Conservation (phyloP, 2,329 filamentous ascomycete species). For the Ophiocordyceps australis region DNA sequence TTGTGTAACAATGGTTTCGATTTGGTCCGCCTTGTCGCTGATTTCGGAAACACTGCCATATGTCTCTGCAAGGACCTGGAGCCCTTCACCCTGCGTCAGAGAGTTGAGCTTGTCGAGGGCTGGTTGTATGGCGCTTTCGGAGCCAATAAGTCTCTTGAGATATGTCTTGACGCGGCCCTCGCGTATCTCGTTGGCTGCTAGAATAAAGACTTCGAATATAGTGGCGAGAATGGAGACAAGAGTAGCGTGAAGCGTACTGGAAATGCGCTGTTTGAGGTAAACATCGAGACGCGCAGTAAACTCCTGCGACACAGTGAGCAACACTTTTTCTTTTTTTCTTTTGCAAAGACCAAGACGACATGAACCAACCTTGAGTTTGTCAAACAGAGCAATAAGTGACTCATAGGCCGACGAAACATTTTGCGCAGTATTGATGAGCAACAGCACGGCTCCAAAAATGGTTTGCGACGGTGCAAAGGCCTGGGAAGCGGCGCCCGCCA, state of each 20-base stretch:
- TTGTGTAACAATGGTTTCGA: conserved; percentile 14
- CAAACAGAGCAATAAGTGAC: conserved; percentile 23
- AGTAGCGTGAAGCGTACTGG: conserved; percentile 17
- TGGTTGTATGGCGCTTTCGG: conserved; percentile 18
- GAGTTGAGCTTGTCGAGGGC: conserved; percentile 19
- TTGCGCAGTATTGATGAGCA: conserved; percentile 22
- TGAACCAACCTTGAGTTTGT: conserved; percentile 15
- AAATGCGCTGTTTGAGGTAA: conserved; percentile 19
- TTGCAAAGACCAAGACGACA: no score
- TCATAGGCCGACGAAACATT: conserved; percentile 25
- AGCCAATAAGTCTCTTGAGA: conserved; percentile 19
- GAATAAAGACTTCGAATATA: conserved; percentile 24
- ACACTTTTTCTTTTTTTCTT: no score
- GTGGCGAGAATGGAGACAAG: conserved; percentile 21
- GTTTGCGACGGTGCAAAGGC: conserved; percentile 20
- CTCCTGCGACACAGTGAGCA: conserved; percentile 10
- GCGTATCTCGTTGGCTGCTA: conserved; percentile 21
- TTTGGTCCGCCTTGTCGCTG: conserved; percentile 15
- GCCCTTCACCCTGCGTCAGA: conserved; percentile 21
- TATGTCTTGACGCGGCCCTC: conserved; percentile 21
- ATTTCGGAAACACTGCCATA: conserved; percentile 17
- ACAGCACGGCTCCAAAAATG: conserved; percentile 22
- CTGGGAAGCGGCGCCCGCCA: conserved; percentile 15
- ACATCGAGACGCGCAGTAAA: conserved; percentile 22
- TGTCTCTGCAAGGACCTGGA: conserved; percentile 24